phyloP scores from a whole-genome alignment of 2,329 filamentous ascomycete species.

The Epichloe festucae region DNA sequence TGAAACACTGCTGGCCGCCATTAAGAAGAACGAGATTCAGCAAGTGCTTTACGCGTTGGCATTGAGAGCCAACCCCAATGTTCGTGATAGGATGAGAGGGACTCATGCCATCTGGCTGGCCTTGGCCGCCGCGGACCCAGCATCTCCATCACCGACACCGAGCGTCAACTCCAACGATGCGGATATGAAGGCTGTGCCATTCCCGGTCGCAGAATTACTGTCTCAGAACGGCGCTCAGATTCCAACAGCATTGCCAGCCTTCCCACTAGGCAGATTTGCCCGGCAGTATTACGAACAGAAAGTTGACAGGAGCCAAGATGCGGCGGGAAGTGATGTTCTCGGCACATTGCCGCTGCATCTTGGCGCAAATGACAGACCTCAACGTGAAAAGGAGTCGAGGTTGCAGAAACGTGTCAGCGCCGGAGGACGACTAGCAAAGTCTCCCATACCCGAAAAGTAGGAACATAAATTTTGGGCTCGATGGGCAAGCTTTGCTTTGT shows the following conservation, averaged over 20 bases:
- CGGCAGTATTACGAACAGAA: constrained; percentile 78
- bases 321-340: constrained; percentile 41
- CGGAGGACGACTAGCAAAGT: constrained; percentile 57
- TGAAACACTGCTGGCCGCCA: constrained; percentile 78
- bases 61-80: constrained; percentile 75
- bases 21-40: constrained; percentile 93
- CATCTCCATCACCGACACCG: constrained; percentile 48
- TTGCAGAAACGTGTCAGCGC: constrained; percentile 71
- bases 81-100: constrained; percentile 69
- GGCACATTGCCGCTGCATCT: constrained; percentile 42
- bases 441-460: constrained; percentile 50
- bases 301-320: constrained; percentile 32
- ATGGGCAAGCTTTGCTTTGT: constrained; percentile 24
- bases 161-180: constrained; percentile 29
- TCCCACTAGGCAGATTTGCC: constrained; percentile 70
- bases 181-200: constrained; percentile 48
- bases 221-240: constrained; percentile 91
- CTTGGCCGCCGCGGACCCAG: constrained; percentile 83
- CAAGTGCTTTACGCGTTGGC: constrained; percentile 85
- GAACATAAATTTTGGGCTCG: constrained; percentile 28
- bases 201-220: constrained; percentile 81
- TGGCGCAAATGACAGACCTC: constrained; percentile 34
- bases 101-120: constrained; percentile 87
- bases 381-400: constrained; percentile 52
- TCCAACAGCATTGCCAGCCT: constrained; percentile 59